phyloP scores from a whole-genome alignment of 2,329 filamentous ascomycete species.

The Drechslerella stenobrocha region DNA sequence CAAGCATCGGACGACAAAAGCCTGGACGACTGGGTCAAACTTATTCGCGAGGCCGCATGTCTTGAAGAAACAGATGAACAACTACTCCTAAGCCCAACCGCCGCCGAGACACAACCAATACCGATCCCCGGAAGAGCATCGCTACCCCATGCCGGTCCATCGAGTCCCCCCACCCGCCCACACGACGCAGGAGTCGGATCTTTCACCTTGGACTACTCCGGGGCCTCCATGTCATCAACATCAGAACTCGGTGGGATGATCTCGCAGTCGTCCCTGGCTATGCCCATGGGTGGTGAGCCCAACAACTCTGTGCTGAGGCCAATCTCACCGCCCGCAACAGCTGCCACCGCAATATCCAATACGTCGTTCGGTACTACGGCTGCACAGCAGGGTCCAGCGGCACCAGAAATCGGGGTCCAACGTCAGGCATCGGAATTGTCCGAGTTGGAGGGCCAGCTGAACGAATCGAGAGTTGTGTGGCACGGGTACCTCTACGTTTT shows the following conservation, averaged over 20 bases:
- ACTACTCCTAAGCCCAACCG: slow-evolving; percentile 68
- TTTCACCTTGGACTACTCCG: slow-evolving; percentile 67
- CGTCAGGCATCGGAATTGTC: slow-evolving; percentile 53
- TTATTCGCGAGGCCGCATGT: slow-evolving; percentile 76
- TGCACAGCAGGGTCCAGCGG: slow-evolving; percentile 14
- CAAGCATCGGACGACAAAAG: slow-evolving; percentile 74
- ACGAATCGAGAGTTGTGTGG: slow-evolving; percentile 79
- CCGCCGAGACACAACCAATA: slow-evolving; percentile 53
- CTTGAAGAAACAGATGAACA: slow-evolving; percentile 89
- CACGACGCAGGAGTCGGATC: slow-evolving; percentile 61
- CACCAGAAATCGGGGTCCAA: slow-evolving; percentile 48
- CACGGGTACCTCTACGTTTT: slow-evolving; percentile 87
- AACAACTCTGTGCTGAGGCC: slow-evolving; percentile 25
- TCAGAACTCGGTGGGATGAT: slow-evolving; percentile 51
- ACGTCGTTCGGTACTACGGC: slow-evolving; percentile 42
- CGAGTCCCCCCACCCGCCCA: slow-evolving; percentile 30
- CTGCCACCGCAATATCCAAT: slow-evolving; percentile 36
- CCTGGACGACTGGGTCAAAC: slow-evolving; percentile 80
- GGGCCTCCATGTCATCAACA: slow-evolving; percentile 57
- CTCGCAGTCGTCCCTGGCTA: slow-evolving; percentile 52
- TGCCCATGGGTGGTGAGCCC: slow-evolving; percentile 29
- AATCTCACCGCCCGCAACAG: slow-evolving; percentile 36
- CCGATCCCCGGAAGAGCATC: slow-evolving; percentile 30
- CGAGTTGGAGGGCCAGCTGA: slow-evolving; percentile 55
- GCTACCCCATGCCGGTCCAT: slow-evolving; percentile 15